Percentiles rank a stretch among this genome's conserved stretches.
These are phyloP conservation scores for Globisporangium perplexum DNA, from an alignment of 352 stramenopile species.

Conservation along the genomic window DNA sequence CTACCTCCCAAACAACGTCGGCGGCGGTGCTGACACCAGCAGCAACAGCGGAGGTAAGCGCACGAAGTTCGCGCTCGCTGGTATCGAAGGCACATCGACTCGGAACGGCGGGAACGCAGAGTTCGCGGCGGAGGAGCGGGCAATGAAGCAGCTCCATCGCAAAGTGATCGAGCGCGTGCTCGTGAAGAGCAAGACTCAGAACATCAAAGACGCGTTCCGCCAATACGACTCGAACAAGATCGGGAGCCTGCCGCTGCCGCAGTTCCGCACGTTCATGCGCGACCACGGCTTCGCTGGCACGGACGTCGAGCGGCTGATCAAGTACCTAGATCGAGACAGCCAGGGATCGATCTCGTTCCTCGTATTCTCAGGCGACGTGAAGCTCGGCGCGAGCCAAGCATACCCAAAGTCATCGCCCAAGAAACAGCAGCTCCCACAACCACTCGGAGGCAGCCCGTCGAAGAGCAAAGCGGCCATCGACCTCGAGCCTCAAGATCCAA, in stretches of 20 bases:
- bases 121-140: conserved; percentile 2
- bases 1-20: conserved; percentile 18
- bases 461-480: conserved; percentile 14
- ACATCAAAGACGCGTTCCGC: conserved; percentile 60
- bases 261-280: conserved; percentile 46
- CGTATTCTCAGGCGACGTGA: conserved; percentile 35
- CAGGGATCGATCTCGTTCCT: conserved; percentile 49
- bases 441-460: conserved; percentile 15
- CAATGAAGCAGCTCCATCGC: conserved; percentile 41
- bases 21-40: background rate
- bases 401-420: conserved; percentile 44
- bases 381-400: conserved; percentile 29
- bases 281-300: conserved; percentile 47
- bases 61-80: background rate
- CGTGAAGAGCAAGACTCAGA: conserved; percentile 43
- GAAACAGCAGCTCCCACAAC: conserved; percentile 27
- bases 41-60: background rate
- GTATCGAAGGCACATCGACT: background rate
- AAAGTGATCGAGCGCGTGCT: conserved; percentile 54
- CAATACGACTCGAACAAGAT: conserved; percentile 47
- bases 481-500: conserved; percentile 22
- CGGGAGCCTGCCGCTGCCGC: conserved; percentile 32
- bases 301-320: conserved; percentile 45
- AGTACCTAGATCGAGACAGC: conserved; percentile 28
- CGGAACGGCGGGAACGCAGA: background rate